These are phyloP conservation scores for Boletus reticuloceps DNA, from an alignment of 768 basidiomycete genomes.

Conservation along the genomic window DNA sequence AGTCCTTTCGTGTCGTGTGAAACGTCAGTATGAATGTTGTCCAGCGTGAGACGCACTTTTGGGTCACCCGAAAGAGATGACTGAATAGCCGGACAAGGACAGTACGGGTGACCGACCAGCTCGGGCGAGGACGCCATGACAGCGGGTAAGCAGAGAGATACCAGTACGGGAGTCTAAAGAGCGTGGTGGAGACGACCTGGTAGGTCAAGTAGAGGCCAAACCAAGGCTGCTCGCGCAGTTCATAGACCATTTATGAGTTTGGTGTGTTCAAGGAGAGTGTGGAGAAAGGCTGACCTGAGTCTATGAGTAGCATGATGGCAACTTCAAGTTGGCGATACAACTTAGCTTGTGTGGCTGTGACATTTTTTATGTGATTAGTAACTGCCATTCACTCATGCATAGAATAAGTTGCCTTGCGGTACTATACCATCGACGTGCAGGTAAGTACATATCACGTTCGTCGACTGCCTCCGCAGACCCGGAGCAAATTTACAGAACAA, in stretches of 20 bases:
- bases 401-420: too few relatives aligned
- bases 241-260: background rate
- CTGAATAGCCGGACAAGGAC: slow-evolving; percentile 20
- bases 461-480: too few relatives aligned
- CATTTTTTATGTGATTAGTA: too few relatives aligned
- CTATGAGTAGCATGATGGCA: background rate
- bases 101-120: slow-evolving; percentile 23
- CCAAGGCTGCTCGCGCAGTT: slow-evolving; percentile 6
- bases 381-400: too few relatives aligned
- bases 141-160: slow-evolving; percentile 12
- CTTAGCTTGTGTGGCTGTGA: background rate
- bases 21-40: background rate
- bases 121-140: slow-evolving; percentile 24
- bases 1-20: slow-evolving; percentile 6
- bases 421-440: too few relatives aligned
- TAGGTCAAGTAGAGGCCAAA: slow-evolving; percentile 22
- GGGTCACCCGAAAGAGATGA: slow-evolving; percentile 14
- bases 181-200: slow-evolving; percentile 16
- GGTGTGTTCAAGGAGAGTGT: too few relatives aligned
- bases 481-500: too few relatives aligned
- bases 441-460: too few relatives aligned
- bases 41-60: slow-evolving; percentile 15
- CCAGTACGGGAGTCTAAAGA: slow-evolving; percentile 27
- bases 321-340: background rate
- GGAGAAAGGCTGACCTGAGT: background rate